A percentile compares a stretch with the other conserved stretches of the same genome.
Evolutionary conservation across 108 stramenopile genomes (phyloP).

Genomic region (Cyclotella choctawhatcheeana): DNA sequence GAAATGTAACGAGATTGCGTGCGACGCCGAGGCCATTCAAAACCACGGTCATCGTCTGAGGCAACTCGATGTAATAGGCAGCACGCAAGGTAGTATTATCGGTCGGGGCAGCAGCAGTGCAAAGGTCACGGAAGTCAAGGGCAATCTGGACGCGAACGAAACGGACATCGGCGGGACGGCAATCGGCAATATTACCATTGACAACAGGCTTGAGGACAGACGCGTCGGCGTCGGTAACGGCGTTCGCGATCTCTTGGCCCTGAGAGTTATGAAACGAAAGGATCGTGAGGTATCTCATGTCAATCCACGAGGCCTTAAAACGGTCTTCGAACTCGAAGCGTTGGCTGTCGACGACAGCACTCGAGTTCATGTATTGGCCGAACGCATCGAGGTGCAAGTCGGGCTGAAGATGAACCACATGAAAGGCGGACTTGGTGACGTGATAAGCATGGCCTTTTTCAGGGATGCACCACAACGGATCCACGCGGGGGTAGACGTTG

Average conservation of each 20-base stretch:
- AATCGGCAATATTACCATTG: not conserved
- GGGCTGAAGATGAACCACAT: not conserved
- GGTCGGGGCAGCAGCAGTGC: not conserved
- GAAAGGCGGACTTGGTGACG: not conserved
- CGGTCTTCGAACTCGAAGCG: not conserved
- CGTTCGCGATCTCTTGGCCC: not conserved
- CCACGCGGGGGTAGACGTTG: not conserved
- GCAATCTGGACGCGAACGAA: not conserved
- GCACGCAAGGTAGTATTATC: not conserved
- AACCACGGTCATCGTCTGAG: not conserved
- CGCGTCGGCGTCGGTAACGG: not conserved
- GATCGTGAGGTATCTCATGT: not conserved
- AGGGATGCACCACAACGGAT: not conserved
- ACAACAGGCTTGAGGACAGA: constrained; percentile 3
- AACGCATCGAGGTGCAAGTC: not conserved
- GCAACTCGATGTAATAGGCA: constrained; percentile 2
- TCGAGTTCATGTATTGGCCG: not conserved
- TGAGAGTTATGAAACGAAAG: not conserved
- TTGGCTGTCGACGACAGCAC: not conserved
- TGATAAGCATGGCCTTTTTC: not conserved
- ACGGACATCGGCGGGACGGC: constrained; percentile 6
- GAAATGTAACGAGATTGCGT: not conserved
- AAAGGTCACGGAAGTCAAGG: constrained; percentile 1
- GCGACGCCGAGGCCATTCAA: not conserved
- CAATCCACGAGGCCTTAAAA: not conserved